Evolutionary conservation across 129 eudicot species (phyloP).

Genomic region (Ambrosia artemisiifolia): DNA sequence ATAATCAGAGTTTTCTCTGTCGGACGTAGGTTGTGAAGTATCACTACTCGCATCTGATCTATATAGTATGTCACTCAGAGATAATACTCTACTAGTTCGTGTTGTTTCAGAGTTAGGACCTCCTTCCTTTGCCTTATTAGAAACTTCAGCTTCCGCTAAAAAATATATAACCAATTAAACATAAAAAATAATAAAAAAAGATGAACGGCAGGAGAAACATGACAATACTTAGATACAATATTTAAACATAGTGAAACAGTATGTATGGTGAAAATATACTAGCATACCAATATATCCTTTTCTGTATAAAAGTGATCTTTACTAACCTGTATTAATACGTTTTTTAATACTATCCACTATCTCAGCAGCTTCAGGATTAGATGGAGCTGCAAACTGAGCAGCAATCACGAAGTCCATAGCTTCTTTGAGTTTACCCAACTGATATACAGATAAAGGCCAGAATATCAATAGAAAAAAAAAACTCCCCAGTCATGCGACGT

Average conservation of each 20-base stretch:
- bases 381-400: conserved; percentile 64
- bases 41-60: conserved; percentile 72
- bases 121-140: conserved; percentile 44
- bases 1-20: conserved; percentile 82
- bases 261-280: background rate
- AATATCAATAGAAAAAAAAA: background rate
- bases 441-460: conserved; percentile 21
- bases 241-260: background rate
- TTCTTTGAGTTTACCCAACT: conserved; percentile 85
- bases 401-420: conserved; percentile 78
- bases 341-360: conserved; percentile 55
- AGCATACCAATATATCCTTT: background rate
- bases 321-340: conserved; percentile 71
- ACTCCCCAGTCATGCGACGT: background rate
- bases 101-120: conserved; percentile 40
- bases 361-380: conserved; percentile 63
- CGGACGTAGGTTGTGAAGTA: conserved; percentile 65
- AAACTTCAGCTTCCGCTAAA: conserved; percentile 55
- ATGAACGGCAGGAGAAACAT: background rate
- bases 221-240: background rate
- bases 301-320: background rate
- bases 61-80: conserved; percentile 73
- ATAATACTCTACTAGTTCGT: conserved; percentile 47
- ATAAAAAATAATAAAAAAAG: background rate
- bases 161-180: conserved; percentile 16